Evolutionary conservation across 2,329 filamentous ascomycete species (phyloP).

Genomic region (Monosporascus sp.): DNA sequence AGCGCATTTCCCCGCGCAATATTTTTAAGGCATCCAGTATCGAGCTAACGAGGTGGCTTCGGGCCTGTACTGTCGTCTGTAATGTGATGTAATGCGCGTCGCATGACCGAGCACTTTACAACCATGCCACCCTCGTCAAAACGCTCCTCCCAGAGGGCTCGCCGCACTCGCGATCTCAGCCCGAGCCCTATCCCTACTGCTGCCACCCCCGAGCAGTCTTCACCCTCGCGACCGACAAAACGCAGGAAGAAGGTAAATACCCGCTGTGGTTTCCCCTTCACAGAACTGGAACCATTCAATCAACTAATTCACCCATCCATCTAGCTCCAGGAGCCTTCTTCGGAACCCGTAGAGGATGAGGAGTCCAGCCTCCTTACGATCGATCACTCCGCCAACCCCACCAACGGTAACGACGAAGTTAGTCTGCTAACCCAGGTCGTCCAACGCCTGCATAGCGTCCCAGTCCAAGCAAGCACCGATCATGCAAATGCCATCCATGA

Average conservation of each 20-base stretch:
- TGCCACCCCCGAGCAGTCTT: conserved; percentile 43
- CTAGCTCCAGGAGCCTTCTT: conserved; percentile 37
- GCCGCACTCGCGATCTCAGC: conserved; percentile 26
- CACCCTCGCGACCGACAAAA: conserved; percentile 57
- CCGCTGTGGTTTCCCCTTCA: no score
- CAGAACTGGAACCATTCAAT: not conserved
- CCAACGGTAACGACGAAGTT: conserved; percentile 44
- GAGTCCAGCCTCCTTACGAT: conserved; percentile 34
- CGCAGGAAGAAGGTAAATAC: conserved; percentile 54
- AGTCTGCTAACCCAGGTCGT: conserved; percentile 51
- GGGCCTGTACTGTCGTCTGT: not conserved
- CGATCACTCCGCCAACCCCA: conserved; percentile 32
- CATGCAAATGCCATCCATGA: conserved; percentile 61
- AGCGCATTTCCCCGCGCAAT: not conserved
- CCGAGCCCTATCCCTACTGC: conserved; percentile 26
- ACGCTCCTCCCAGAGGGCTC: conserved; percentile 30
- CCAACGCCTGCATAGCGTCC: conserved; percentile 41
- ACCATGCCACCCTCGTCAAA: conserved; percentile 35
- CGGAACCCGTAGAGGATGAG: conserved; percentile 41
- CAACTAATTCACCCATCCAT: conserved; percentile 1
- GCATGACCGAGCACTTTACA: conserved; percentile 8
- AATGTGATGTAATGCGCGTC: conserved; percentile 15
- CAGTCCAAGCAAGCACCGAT: conserved; percentile 56
- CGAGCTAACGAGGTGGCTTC: not conserved
- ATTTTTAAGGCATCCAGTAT: not conserved